A percentile compares a stretch with the other conserved stretches of the same genome.
phyloP scores from a whole-genome alignment of 2,329 filamentous ascomycete species.

The Botrytis squamosa region DNA sequence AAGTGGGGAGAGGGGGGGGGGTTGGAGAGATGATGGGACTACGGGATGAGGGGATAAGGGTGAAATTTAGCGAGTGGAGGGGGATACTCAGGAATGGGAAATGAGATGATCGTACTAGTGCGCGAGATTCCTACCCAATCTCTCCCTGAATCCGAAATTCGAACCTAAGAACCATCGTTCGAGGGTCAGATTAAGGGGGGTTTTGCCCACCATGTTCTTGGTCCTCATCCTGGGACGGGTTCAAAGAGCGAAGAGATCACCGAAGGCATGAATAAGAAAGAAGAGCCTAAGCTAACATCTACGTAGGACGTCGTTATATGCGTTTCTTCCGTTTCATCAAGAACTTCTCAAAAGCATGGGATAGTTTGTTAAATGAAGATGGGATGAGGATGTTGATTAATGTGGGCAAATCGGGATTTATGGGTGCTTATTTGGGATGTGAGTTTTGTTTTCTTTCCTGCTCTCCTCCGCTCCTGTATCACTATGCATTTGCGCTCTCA shows the following conservation, averaged over 20 bases:
- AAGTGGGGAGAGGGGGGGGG: neutral
- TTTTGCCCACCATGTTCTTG: neutral
- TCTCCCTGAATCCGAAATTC: neutral
- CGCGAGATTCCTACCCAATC: neutral
- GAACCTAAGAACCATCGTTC: too few species aligned
- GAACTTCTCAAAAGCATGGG: constrained; percentile 53
- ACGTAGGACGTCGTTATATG: constrained; percentile 58
- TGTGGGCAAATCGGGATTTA: constrained; percentile 55
- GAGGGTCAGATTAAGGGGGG: neutral
- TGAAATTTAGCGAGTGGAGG: neutral
- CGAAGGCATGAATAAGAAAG: neutral
- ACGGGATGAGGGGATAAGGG: neutral
- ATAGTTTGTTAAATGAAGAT: constrained; percentile 39
- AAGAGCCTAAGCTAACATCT: neutral
- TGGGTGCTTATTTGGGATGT: constrained; percentile 63
- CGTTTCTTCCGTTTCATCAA: constrained; percentile 68
- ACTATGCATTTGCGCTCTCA: too few species aligned
- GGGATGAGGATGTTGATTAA: constrained; percentile 50
- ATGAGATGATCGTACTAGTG: neutral
- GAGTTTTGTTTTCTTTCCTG: neutral
- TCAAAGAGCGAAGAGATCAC: neutral
- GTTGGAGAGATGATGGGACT: neutral
- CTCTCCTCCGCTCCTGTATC: neutral
- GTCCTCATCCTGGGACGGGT: neutral
- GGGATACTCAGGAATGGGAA: neutral